Conservation (phyloP, 345 rosid genomes). For the Eucalyptus fibrosa region DNA sequence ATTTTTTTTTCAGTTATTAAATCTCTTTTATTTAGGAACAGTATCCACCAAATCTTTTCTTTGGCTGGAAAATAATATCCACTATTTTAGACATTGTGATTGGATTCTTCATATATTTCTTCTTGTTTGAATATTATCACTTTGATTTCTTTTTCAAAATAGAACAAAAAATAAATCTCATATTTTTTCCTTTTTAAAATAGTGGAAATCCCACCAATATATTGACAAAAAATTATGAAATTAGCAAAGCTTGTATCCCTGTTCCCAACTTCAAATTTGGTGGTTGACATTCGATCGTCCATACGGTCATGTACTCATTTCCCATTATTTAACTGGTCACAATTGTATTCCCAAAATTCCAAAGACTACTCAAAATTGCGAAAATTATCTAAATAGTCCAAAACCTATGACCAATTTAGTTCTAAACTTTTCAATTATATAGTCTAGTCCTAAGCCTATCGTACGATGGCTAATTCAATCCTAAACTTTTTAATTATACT, state of each 20-base stretch:
- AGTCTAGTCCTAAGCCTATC: neutral
- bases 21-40: neutral
- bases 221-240: neutral
- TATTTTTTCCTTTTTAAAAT: neutral
- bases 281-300: neutral
- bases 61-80: neutral
- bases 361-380: neutral
- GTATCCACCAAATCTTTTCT: neutral
- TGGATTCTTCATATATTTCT: neutral
- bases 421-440: too few species aligned
- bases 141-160: neutral
- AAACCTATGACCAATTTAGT: too few species aligned
- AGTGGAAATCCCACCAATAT: neutral
- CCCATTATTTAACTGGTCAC: neutral
- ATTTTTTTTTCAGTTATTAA: neutral
- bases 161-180: neutral
- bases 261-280: neutral
- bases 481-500: too few species aligned
- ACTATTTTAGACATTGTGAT: neutral
- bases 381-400: neutral
- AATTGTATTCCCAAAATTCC: neutral
- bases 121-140: neutral
- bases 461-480: too few species aligned
- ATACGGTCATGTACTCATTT: neutral
- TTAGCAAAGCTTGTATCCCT: neutral